Base-by-base conservation (phyloP, 1,284 basidiomycete species). In the Mycena citricolor region DNA sequence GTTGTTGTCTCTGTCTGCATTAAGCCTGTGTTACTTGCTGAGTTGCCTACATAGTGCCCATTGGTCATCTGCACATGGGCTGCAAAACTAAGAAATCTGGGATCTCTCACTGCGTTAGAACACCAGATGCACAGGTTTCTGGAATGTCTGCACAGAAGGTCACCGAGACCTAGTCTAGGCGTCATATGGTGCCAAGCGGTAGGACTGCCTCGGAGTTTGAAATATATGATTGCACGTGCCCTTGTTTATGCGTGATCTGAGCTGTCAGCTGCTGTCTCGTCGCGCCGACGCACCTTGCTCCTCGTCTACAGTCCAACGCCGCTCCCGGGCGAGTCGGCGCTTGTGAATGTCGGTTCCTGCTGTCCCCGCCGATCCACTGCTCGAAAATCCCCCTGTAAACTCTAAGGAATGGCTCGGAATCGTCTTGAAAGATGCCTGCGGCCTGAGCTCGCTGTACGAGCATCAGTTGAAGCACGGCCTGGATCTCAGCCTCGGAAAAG, bases 391-490 rank as follows among this genome's bases (percentile, higher is more conserved):
- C 14, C 34, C 42, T n/a, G 42, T 44, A 33, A 44, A 46, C 23
- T 50, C 48, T 14, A 12, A 17, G 16, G 32, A 19, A n/a, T 46
- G 42, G 42, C 42, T 52, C 19, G 28, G 45, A 5, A 28, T 28
- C n/a, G 35, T 46, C 22, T 34, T 52, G 32, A 39, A 47, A 30
- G 30, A 49, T 39, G 41, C 44, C 24, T 46, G 38, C 44, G 31
- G 35, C 19, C 17, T 47, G 12, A 19, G 20, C 13, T 28, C 32
- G 30, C 39, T 45, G 16, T 30, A 39, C 20, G 39, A 39, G 28
- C 35, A 34, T 35, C 43, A 51, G 21, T 28, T 49, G 22, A 21
- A 42, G 25, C 51, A 51, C 32, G 49, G 38, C 16, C 37, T 42
- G 13, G 44, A 53, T 34, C 39, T 53, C 14, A 22, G 17, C 32